phyloP scores from a whole-genome alignment of 2,329 filamentous ascomycete species.

The Sordariomycetes sp. region DNA sequence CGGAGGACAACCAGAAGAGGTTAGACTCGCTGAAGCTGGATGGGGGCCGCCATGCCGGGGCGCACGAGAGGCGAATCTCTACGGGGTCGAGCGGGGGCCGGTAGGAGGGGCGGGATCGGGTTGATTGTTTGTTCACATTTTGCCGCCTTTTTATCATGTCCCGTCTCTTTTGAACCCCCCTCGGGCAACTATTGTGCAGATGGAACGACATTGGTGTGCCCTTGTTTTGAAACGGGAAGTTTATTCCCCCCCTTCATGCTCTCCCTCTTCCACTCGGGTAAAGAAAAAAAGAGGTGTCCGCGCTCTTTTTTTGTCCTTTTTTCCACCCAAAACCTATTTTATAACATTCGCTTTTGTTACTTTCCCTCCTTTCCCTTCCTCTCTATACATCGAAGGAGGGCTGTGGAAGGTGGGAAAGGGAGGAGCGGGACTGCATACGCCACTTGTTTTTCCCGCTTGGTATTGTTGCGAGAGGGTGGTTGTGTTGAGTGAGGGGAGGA shows the following conservation, averaged over 20 bases:
- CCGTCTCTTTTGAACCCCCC: background rate
- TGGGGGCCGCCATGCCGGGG: constrained; percentile 44
- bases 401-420: background rate
- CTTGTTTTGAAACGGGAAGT: background rate
- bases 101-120: background rate
- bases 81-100: constrained; percentile 26
- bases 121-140: background rate
- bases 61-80: constrained; percentile 48
- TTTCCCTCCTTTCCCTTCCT: background rate
- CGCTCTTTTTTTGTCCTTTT: constrained; percentile 6
- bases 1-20: constrained; percentile 74
- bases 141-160: background rate
- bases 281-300: constrained; percentile 3
- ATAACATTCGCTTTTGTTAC: constrained; percentile 7
- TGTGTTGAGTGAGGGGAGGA: background rate
- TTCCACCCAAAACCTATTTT: no score
- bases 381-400: background rate
- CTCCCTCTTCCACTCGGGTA: background rate
- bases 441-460: background rate
- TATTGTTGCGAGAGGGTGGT: background rate
- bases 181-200: background rate
- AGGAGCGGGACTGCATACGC: background rate
- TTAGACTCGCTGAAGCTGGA: constrained; percentile 84
- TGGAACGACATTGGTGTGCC: background rate
- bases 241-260: no score